Evolutionary conservation across 805 yeast species (phyloP).

Genomic region (Lachancea cidri): DNA sequence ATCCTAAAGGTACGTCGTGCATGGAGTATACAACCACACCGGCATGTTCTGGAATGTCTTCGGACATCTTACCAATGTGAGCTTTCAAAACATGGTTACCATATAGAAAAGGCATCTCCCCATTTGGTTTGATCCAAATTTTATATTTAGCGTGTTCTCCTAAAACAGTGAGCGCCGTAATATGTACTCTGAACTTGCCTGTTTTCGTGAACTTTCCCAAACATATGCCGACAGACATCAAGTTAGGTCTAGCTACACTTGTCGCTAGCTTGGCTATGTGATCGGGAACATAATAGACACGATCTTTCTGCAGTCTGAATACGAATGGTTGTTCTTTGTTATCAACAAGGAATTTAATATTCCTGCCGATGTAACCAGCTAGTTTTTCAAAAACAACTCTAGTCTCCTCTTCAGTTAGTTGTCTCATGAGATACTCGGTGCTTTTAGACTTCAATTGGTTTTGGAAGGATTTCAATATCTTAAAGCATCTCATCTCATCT

Average conservation of each 20-base stretch:
- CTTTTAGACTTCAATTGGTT: not conserved
- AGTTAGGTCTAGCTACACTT: constrained; percentile 77
- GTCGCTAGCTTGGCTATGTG: constrained; percentile 82
- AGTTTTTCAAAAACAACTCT: constrained; percentile 92
- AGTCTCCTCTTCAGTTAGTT: constrained; percentile 94
- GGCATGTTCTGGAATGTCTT: constrained; percentile 96
- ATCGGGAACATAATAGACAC: constrained; percentile 91
- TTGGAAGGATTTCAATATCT: not conserved
- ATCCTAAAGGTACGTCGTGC: constrained; percentile 90
- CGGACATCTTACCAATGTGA: constrained; percentile 93
- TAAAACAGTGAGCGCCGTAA: constrained; percentile 79
- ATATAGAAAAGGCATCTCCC: constrained; percentile 96
- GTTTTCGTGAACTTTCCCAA: constrained; percentile 96
- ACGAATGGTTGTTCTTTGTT: constrained; percentile 81
- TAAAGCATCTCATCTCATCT: constrained; percentile 13
- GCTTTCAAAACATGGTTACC: constrained; percentile 97
- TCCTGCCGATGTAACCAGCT: constrained; percentile 95
- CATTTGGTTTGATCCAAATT: constrained; percentile 93
- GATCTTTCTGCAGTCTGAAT: constrained; percentile 90
- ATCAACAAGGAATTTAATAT: constrained; percentile 81
- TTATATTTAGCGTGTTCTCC: constrained; percentile 89
- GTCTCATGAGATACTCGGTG: constrained; percentile 57
- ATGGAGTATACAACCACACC: constrained; percentile 90
- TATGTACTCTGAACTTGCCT: constrained; percentile 91
- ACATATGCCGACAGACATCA: constrained; percentile 92